These are phyloP conservation scores for Eragrostis tef DNA, from an alignment of 202 grass and related monocot species.

Conservation along the genomic window DNA sequence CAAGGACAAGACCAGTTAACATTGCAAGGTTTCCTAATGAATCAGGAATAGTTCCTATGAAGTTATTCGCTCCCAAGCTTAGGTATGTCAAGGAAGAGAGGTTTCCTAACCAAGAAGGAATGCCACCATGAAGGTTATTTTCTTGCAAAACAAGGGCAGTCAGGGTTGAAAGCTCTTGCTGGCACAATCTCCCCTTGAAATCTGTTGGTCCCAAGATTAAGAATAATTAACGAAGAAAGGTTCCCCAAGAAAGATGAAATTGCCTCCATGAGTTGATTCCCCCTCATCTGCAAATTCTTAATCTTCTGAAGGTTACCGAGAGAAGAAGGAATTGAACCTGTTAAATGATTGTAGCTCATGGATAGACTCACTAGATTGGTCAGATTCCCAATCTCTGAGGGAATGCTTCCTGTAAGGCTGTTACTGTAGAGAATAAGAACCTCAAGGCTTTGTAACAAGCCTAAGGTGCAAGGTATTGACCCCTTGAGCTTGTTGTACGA, in stretches of 20 bases:
- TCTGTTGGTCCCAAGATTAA: constrained; percentile 39
- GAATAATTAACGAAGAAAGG: constrained; percentile 30
- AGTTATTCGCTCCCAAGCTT: constrained; percentile 46
- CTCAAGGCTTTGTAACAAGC: not conserved
- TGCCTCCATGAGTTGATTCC: constrained; percentile 30
- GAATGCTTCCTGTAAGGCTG: constrained; percentile 39
- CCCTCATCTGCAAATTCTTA: not conserved
- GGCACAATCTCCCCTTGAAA: constrained; percentile 40
- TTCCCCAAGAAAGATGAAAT: constrained; percentile 38
- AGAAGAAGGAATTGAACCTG: constrained; percentile 44
- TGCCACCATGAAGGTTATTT: constrained; percentile 45
- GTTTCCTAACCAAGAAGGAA: constrained; percentile 49
- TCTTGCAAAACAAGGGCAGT: not conserved
- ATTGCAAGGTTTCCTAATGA: constrained; percentile 45
- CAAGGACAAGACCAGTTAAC: constrained; percentile 27
- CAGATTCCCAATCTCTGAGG: constrained; percentile 43
- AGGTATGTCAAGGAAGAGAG: constrained; percentile 39
- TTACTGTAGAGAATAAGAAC: constrained; percentile 37
- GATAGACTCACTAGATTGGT: constrained; percentile 28
- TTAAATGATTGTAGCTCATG: constrained; percentile 39
- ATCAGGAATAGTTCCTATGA: constrained; percentile 47
- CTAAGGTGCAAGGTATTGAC: constrained; percentile 21
- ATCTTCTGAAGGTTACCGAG: constrained; percentile 47
- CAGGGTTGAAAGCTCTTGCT: constrained; percentile 33
- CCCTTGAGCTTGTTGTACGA: too few species aligned